These are phyloP conservation scores for Trichoderma sp. DNA, from an alignment of 2,329 filamentous ascomycete species.

Conservation along the genomic window DNA sequence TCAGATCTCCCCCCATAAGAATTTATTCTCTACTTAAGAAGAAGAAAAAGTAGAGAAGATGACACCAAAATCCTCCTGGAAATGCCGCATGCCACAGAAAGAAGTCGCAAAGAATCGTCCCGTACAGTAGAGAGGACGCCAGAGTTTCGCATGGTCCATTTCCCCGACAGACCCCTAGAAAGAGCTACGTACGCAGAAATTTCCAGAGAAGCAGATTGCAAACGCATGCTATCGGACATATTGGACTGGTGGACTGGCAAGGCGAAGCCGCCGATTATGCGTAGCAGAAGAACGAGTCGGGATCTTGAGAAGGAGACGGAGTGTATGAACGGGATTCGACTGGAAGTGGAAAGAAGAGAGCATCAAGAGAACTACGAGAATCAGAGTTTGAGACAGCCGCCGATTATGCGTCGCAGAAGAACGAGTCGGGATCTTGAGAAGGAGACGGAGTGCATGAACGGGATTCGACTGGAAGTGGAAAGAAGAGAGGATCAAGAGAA, in stretches of 20 bases:
- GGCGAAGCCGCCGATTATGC: neutral
- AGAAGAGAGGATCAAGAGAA: neutral
- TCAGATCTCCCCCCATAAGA: neutral
- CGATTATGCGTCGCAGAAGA: neutral
- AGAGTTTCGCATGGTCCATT: constrained; percentile 26
- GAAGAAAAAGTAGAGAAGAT: neutral
- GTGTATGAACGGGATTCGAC: neutral
- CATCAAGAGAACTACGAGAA: neutral
- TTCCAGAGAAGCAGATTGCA: constrained; percentile 28
- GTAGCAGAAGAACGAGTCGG: neutral
- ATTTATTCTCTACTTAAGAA: neutral
- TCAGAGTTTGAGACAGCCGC: too few relatives aligned
- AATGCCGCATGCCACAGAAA: neutral
- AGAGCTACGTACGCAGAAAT: constrained; percentile 26
- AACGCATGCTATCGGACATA: neutral
- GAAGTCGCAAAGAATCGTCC: neutral
- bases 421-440: neutral
- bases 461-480: neutral
- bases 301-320: neutral
- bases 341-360: neutral
- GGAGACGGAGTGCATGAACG: neutral
- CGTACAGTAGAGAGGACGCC: constrained; percentile 6
- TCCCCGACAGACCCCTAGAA: constrained; percentile 26
- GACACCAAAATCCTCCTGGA: neutral
- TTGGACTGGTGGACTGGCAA: neutral